Evolutionary conservation across 306 rosid genomes (phyloP), one percentile per base, ranked within the genome.

Genomic region (Castanopsis chinensis): DNA sequence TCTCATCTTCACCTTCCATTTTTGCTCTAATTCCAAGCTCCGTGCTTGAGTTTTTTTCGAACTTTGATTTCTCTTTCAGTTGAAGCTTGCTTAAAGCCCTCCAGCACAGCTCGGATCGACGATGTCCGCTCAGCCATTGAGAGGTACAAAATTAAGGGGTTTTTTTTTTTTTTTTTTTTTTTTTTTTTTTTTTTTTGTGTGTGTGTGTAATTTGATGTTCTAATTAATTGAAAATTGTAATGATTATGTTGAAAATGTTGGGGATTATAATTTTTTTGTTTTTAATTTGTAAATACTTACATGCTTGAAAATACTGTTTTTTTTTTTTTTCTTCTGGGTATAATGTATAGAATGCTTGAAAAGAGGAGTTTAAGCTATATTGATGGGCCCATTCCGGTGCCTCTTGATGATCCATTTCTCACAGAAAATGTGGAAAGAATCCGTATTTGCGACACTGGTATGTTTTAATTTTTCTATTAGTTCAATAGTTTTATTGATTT

Each of bases 361-460:
- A 91, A 92, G 78, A 90, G 99, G 88, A 91, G 91, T 85, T 83
- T 95, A 84, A 95, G 97, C 91, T 95, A 95, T 79, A 73, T 30
- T 77, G 96, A 87, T 65, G 99, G 99, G 78, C 93, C 91, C 7
- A 87, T 92, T 82, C 85, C 91, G 0, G 90, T 95, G 69, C 98
- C 97, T 17, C 61, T 65, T 49, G 98, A 91, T 19, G 96, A 93
- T 27, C 54, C 73, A 17, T 91, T 95, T 85, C 98, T 95, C 18
- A 12, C 74, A 8, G 96, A 93, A 75, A 89, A 95, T 79, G 99
- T 95, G 76, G 86, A 91, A 63, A 87, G 93, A 41, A 93, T 95
- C 75, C 77, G 88, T 35, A 74, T 95, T 49, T 93, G 99, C 72
- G 98, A 93, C 69, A 79, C 96, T 0, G 98, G 99, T 92, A 64